A percentile compares a stretch with the other conserved stretches of the same genome.
phyloP scores from a whole-genome alignment of 73 alveolate genomes.

The Paramecium sonneborni region DNA sequence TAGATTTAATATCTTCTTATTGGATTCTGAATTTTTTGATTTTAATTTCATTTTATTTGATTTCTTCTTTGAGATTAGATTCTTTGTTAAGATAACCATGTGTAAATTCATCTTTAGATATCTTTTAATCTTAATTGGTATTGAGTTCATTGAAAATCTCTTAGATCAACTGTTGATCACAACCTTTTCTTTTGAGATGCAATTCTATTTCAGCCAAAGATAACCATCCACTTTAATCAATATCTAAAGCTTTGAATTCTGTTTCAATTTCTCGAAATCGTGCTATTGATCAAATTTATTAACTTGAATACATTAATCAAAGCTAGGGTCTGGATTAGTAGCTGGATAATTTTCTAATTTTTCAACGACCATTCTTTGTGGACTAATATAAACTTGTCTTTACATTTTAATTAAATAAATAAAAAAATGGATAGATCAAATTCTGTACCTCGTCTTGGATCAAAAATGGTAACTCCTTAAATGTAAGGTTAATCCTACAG shows the following conservation, averaged over 20 bases:
- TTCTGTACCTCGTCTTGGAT: slow-evolving; percentile 2
- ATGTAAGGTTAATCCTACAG: not conserved
- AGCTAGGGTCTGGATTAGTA: not conserved
- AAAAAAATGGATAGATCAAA: slow-evolving; percentile 1
- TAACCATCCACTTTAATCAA: slow-evolving; percentile 2
- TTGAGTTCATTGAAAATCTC: not conserved
- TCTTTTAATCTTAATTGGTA: not conserved
- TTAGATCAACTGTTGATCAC: not conserved
- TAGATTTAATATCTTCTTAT: not conserved
- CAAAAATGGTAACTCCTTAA: not conserved
- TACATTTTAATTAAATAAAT: not conserved
- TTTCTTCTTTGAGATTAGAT: not conserved
- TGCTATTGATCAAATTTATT: not conserved
- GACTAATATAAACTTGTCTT: slow-evolving; percentile 23
- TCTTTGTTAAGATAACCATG: slow-evolving; percentile 15
- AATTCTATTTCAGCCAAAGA: not conserved
- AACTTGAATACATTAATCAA: not conserved
- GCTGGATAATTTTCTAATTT: slow-evolving; percentile 22
- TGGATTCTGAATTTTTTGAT: not conserved
- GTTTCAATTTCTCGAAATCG: not conserved
- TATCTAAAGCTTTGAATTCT: not conserved
- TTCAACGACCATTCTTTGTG: not conserved
- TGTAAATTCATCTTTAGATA: not conserved
- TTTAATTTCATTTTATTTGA: not conserved
- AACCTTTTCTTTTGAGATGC: not conserved